Base-by-base conservation (phyloP, 2,329 filamentous ascomycete species). In the Colletotrichum spinosum region DNA sequence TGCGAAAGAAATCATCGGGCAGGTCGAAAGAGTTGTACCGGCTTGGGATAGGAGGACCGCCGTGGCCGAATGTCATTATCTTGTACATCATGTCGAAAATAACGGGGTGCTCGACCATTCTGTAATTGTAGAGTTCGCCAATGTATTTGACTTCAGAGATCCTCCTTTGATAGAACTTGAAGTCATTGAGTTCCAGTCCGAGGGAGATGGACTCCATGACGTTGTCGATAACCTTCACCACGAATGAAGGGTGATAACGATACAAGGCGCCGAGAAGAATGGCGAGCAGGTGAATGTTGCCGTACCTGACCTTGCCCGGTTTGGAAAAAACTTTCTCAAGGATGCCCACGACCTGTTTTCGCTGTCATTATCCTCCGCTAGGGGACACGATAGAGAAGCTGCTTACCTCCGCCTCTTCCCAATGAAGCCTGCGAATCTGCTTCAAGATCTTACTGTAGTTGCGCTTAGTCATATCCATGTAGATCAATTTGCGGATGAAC, bases 141-240 rank as follows among this genome's bases (percentile, higher is more conserved):
- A 99, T 84, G 75, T 97, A 99, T 76, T 97, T 98, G 73, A 97
- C 93, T 77, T 98, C 95, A 3, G 97, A 93, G 68, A 99, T 90
- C 25, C 96, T 91, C 65, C 94, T 91, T 78, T 99, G 96, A 75
- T 97, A 97, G 80, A 94, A 97, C 73, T 97, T 94, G 84, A 97
- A 99, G 75, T 99, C 96, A 72, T 98, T 98, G 71, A 94, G 88
- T 78, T 99, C 96, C 2, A 99, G 84, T 1, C 96, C 96, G 69
- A 97, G 86, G 1, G 87, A 91, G 69, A 99, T 91, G 6, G 92
- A 91, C 77, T 99, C 97, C 13, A 98, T 84, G 6, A 98, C 81
- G 69, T 95, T 94, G 75, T 99, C 96, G 68, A 99, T 93, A 52
- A 97, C 90, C n/a, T 88, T 88, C 61, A 97, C 91, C 15, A 94